Conservation (phyloP, 768 basidiomycete genomes). For the Strobilomyces echinocephalus region DNA sequence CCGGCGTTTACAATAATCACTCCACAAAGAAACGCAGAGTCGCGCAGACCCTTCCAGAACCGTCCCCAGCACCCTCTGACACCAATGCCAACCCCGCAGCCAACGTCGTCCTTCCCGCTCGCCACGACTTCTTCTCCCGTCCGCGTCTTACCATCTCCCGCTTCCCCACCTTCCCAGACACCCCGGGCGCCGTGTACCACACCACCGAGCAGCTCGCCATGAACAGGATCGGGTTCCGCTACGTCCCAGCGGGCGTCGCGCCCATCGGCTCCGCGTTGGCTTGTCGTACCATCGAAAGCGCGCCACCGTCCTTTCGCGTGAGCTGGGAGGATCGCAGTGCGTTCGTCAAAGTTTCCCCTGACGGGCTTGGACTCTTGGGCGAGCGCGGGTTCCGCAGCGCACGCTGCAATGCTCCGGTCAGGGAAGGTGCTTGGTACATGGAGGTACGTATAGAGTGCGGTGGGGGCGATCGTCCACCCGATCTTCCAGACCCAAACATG, state of each 20-base stretch:
- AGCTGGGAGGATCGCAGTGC: slow-evolving; percentile 91
- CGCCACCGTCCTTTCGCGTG: slow-evolving; percentile 63
- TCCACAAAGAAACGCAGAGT: slow-evolving; percentile 50
- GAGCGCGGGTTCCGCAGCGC: slow-evolving; percentile 90
- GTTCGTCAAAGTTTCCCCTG: slow-evolving; percentile 72
- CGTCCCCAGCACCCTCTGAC: slow-evolving; percentile 62
- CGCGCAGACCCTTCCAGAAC: slow-evolving; percentile 31
- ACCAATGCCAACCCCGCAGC: slow-evolving; percentile 33
- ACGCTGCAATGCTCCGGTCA: slow-evolving; percentile 82
- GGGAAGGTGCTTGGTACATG: slow-evolving; percentile 92
- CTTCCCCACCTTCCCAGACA: slow-evolving; percentile 62
- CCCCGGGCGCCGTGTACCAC: slow-evolving; percentile 49
- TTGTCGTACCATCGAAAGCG: slow-evolving; percentile 78
- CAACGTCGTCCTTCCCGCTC: slow-evolving; percentile 55
- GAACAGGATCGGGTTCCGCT: slow-evolving; percentile 77
- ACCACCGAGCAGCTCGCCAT: slow-evolving; percentile 67
- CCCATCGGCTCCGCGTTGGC: slow-evolving; percentile 51
- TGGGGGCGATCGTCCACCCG: slow-evolving; percentile 51
- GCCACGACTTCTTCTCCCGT: slow-evolving; percentile 64
- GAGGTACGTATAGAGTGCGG: slow-evolving; percentile 79
- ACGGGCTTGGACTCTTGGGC: slow-evolving; percentile 71
- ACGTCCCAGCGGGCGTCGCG: slow-evolving; percentile 73
- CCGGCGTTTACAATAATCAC: slow-evolving; percentile 17
- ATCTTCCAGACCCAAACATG: slow-evolving; percentile 41
- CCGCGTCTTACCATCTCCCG: slow-evolving; percentile 72